Evolutionary conservation across 2,329 filamentous ascomycete species (phyloP).

Genomic region (Stylonectria norvegica): DNA sequence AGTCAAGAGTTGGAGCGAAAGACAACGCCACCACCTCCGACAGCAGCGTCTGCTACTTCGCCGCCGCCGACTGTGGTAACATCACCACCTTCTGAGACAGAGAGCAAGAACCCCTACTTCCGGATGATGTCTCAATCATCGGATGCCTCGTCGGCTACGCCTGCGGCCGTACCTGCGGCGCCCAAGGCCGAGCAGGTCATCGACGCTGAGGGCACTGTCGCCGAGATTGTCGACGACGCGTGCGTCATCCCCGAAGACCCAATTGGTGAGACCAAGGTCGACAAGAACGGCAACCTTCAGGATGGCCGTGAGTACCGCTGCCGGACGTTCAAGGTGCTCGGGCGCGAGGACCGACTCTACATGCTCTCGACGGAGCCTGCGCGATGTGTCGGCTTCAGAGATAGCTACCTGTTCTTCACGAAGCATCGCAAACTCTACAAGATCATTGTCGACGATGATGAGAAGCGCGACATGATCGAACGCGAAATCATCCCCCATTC

Average conservation of each 20-base stretch:
- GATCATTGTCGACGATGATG: constrained; percentile 96
- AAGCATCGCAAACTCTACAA: constrained; percentile 97
- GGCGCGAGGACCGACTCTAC: constrained; percentile 81
- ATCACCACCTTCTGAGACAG: constrained; percentile 59
- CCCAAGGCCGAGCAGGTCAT: constrained; percentile 75
- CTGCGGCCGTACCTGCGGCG: constrained; percentile 41
- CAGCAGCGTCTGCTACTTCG: constrained; percentile 36
- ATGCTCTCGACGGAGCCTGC: constrained; percentile 98
- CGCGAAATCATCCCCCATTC: constrained; percentile 94
- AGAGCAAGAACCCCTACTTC: constrained; percentile 94
- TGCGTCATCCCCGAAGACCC: constrained; percentile 81
- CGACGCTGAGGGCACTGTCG: constrained; percentile 89
- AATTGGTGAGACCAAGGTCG: constrained; percentile 89
- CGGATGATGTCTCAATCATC: constrained; percentile 75
- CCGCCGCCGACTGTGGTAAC: constrained; percentile 51
- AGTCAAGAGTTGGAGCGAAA: constrained; percentile 55
- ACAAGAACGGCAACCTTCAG: constrained; percentile 78
- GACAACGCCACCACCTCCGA: constrained; percentile 48
- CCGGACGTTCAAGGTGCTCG: constrained; percentile 86
- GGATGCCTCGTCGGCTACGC: constrained; percentile 47
- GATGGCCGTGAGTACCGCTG: constrained; percentile 91
- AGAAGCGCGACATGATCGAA: constrained; percentile 94
- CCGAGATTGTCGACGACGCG: constrained; percentile 89
- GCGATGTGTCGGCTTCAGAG: constrained; percentile 92
- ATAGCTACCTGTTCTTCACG: constrained; percentile 98